phyloP scores from a whole-genome alignment of 768 basidiomycete genomes.

The Rhodotorula kratochvilovae region DNA sequence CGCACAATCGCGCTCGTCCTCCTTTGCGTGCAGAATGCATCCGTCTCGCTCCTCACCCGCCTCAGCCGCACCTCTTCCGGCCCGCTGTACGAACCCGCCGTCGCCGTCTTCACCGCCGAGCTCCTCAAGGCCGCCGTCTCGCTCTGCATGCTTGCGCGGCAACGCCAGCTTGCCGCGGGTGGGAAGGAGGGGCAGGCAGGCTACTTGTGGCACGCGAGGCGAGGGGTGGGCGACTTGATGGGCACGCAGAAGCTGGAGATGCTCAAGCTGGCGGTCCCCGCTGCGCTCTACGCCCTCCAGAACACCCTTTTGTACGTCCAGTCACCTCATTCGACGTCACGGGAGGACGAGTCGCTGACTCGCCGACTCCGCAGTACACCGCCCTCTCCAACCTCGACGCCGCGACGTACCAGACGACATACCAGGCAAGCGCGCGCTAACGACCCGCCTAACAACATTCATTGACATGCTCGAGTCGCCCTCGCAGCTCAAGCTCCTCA shows the following conservation, averaged over 20 bases:
- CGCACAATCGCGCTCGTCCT: conserved; percentile 69
- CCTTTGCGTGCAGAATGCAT: conserved; percentile 90
- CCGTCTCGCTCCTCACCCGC: conserved; percentile 87
- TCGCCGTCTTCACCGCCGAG: conserved; percentile 87
- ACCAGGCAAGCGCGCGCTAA: conserved; percentile 54
- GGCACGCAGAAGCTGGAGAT: conserved; percentile 11
- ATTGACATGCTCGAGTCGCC: too few species aligned
- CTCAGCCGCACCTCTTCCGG: conserved; percentile 64
- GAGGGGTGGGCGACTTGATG: conserved; percentile 1
- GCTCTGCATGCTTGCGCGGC: conserved; percentile 59
- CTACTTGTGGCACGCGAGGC: background rate
- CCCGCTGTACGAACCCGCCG: conserved; percentile 70
- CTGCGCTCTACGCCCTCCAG: conserved; percentile 67
- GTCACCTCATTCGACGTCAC: background rate
- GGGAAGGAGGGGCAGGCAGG: background rate
- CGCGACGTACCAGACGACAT: conserved; percentile 97
- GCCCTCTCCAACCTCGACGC: conserved; percentile 86
- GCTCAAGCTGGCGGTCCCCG: conserved; percentile 82
- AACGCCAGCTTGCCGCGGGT: background rate
- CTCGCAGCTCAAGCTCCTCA: conserved; percentile 59
- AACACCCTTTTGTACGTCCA: conserved; percentile 48
- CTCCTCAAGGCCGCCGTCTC: conserved; percentile 83
- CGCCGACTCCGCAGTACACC: conserved; percentile 63
- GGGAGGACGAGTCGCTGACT: too few species aligned
- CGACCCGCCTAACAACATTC: too few species aligned